Evolutionary conservation across 2,329 filamentous ascomycete species (phyloP), one percentile per base, ranked within the genome.

Genomic region (Tolypocladium amazonense): DNA sequence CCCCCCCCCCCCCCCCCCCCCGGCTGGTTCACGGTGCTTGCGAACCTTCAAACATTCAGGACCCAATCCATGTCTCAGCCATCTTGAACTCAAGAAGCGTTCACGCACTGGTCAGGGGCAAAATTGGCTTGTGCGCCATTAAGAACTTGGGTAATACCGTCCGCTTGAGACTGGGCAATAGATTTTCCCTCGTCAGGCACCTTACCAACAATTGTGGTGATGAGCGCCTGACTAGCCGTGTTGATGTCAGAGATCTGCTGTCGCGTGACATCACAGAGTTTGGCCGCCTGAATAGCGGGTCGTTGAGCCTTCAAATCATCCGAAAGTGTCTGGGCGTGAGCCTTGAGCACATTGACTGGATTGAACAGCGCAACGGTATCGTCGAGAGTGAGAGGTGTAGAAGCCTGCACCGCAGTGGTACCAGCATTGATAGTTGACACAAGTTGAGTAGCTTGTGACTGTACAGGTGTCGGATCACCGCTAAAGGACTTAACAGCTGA

Each of bases 191-290:
- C 45, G 8, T 27, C 14, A 30, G 58, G 58, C 8, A 57, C 38
- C n/a, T 57, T 57, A 47, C n/a, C 41, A 9, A 57, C 27, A n/a
- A 60, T 45, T n/a, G 55, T 56, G 4, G 45, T 27, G 43, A 57
- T 57, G 23, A 60, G 58, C 3, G 25, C 23, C 35, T 39, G 47
- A 47, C 55, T 54, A 15, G 58, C 38, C 5, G 27, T 25, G 25
- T 43, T 23, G 47, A 60, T 57, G 11, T 45, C 23, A 2, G 25
- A 38, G 27, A 60, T 53, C 58, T 57, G 45, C 12, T 53, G 6
- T 20, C 55, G 58, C n/a, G 58, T 57, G 27, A 33, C 30, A 27
- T 56, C 57, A n/a, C 61, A 62, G 9, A 56, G 55, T 14, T 23
- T 52, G 33, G 33, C 39, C 3, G 15, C 3, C 20, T 57, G 30